Evolutionary conservation across 2,329 filamentous ascomycete genomes (phyloP), one percentile per base, ranked within the genome.

Genomic region (Diaporthe aspalathi): DNA sequence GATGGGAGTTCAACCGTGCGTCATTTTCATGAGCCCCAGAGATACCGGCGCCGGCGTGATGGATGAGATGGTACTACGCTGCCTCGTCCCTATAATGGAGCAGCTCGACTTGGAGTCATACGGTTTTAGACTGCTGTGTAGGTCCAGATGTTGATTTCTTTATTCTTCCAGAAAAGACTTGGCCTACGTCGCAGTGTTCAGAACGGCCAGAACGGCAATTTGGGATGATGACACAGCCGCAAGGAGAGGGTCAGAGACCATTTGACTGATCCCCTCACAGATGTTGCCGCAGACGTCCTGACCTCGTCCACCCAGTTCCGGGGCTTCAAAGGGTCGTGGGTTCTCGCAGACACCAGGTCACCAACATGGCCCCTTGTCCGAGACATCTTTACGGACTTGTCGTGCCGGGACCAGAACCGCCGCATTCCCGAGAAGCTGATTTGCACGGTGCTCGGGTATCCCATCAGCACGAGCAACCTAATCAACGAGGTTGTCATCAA

Each of bases 51-150:
- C 35, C 2, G 12, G 12, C 9, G 4, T 24, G 5, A 52, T 66
- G 62, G 20, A 27, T 5, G 50, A n/a, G 49, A 54, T 68, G 27
- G 65, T 68, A 5, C 38, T 47, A 20, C 27, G 27, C 20, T 68
- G 52, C 16, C 52, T 68, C 5, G 38, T 57, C 1, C 65, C 65
- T 7, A 5, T 57, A 14, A 32, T 68, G 27, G 65, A 68, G 27
- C 11, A 29, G 14, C 29, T 49, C n/a, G 52, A 47, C 14, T 14
- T 68, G 27, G 52, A 68, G 29, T 68, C 65, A 5, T 68, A 57
- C 7, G 65, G 65, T 9, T 68, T 68, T 9, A 32, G 17, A 29
- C 27, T 68, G 38, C 27, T 40, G 24, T 68, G 56, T 62, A 62
- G 11, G 32, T 35, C 5, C 9, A 35, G 5, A 35, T 35, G 56